phyloP scores from a whole-genome alignment of 305 asterid genomes.

The Fraxinus sp. region DNA sequence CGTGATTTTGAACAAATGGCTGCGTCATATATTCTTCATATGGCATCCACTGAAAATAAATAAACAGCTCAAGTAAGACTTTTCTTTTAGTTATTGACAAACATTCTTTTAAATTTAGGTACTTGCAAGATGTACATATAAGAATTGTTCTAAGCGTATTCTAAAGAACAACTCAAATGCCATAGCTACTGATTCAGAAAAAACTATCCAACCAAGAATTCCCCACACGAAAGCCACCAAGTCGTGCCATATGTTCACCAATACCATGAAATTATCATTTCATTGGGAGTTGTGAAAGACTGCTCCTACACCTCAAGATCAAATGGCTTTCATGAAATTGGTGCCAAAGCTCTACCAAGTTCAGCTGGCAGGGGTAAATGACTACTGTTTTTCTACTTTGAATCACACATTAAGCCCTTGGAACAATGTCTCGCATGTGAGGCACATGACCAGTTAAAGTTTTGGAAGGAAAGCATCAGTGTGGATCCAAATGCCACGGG shows the following conservation, averaged over 20 bases:
- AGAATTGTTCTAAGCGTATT: neutral
- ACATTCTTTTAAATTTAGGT: neutral
- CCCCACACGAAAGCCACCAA: neutral
- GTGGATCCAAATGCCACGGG: neutral
- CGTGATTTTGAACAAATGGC: slow-evolving; percentile 62
- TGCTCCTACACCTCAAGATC: neutral
- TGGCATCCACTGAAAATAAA: slow-evolving; percentile 82
- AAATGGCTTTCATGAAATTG: neutral
- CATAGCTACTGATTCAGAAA: neutral
- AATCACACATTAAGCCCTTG: neutral
- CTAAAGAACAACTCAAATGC: neutral
- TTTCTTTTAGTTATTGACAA: neutral
- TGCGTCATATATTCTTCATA: slow-evolving; percentile 73
- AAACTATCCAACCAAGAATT: neutral
- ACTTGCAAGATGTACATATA: neutral
- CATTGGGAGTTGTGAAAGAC: neutral
- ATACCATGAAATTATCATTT: neutral
- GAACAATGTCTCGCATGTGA: neutral
- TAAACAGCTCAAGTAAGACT: neutral
- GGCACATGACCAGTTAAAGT: neutral
- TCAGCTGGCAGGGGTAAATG: neutral
- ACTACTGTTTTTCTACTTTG: neutral
- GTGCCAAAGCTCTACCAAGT: neutral
- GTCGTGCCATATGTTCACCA: neutral
- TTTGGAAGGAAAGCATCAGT: neutral